Percentiles rank a stretch among this genome's conserved stretches.
phyloP scores from a whole-genome alignment of 176 grass and related monocot genomes.

The Oryza coarctata region DNA sequence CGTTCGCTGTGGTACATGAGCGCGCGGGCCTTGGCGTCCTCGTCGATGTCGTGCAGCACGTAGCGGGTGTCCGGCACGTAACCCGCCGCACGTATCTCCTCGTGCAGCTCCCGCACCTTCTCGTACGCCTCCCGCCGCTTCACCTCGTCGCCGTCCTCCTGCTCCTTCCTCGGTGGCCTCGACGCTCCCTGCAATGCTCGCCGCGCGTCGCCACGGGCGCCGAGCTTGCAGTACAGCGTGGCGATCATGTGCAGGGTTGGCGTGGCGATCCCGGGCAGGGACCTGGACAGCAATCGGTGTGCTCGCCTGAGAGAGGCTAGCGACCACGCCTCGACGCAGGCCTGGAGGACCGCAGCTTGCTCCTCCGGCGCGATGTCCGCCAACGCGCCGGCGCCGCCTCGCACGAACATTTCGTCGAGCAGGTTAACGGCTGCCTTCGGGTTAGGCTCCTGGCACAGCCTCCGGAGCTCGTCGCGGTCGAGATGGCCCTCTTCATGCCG shows the following conservation, averaged over 20 bases:
- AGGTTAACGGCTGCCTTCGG: conserved; percentile 41
- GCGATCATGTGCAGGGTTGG: conserved; percentile 46
- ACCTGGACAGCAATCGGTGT: conserved; percentile 42
- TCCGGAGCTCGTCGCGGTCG: conserved; percentile 17
- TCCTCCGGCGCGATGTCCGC: conserved; percentile 21
- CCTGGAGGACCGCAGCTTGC: conserved; percentile 40
- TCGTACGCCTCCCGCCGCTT: conserved; percentile 71
- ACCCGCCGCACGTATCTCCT: conserved; percentile 62
- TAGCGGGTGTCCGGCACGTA: conserved; percentile 79
- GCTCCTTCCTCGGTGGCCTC: neutral
- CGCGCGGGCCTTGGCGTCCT: conserved; percentile 72
- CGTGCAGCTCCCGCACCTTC: conserved; percentile 68
- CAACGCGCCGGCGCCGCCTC: neutral
- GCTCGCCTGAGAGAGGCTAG: conserved; percentile 45
- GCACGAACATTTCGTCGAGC: conserved; percentile 47
- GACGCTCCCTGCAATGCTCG: conserved; percentile 38
- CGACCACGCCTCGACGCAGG: conserved; percentile 46
- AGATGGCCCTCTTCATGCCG: accelerated
- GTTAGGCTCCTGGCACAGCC: conserved; percentile 27
- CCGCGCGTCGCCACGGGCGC: conserved; percentile 46
- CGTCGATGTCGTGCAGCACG: conserved; percentile 79
- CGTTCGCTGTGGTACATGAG: conserved; percentile 97
- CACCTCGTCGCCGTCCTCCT: neutral
- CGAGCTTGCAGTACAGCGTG: conserved; percentile 65
- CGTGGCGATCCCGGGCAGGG: neutral